phyloP scores from a whole-genome alignment of 1,284 basidiomycete genomes.

The Volvariella volvacea region DNA sequence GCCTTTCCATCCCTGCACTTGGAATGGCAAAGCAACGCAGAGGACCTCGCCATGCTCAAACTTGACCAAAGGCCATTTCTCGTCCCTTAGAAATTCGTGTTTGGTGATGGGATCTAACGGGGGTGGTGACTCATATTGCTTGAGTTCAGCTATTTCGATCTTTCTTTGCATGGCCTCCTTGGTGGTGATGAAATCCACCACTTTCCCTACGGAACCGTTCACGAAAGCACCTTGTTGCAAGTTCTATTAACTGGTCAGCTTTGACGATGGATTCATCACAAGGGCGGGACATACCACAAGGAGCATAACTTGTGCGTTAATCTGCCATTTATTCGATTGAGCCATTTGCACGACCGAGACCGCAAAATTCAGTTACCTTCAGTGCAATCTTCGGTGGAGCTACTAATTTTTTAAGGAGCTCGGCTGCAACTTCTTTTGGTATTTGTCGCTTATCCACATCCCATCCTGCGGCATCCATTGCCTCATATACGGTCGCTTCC shows the following conservation, averaged over 20 bases:
- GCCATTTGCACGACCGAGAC: background rate
- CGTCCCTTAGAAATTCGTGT: conserved; percentile 9
- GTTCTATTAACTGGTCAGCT: conserved; percentile 27
- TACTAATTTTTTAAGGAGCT: conserved; percentile 29
- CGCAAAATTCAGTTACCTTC: no score
- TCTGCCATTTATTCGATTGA: conserved; percentile 19
- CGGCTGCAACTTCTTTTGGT: conserved; percentile 15
- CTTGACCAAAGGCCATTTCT: conserved; percentile 48
- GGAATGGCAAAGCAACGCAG: conserved; percentile 48
- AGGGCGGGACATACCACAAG: conserved; percentile 40
- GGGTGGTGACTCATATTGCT: background rate
- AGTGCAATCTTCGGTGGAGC: conserved; percentile 24
- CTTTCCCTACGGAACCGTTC: conserved; percentile 77
- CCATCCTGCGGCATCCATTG: conserved; percentile 24
- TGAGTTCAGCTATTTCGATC: conserved; percentile 5
- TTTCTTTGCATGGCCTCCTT: conserved; percentile 19
- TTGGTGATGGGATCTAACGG: background rate
- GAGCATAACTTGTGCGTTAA: conserved; percentile 67
- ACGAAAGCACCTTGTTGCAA: conserved; percentile 72
- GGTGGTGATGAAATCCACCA: conserved; percentile 51
- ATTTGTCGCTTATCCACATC: conserved; percentile 24
- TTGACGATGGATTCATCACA: background rate
- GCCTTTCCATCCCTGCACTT: conserved; percentile 47
- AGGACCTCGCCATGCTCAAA: conserved; percentile 43
- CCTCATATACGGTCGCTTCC: conserved; percentile 27